These are phyloP conservation scores for Aegilops bicornis DNA, from an alignment of 176 grass and related monocot species.

Conservation along the genomic window DNA sequence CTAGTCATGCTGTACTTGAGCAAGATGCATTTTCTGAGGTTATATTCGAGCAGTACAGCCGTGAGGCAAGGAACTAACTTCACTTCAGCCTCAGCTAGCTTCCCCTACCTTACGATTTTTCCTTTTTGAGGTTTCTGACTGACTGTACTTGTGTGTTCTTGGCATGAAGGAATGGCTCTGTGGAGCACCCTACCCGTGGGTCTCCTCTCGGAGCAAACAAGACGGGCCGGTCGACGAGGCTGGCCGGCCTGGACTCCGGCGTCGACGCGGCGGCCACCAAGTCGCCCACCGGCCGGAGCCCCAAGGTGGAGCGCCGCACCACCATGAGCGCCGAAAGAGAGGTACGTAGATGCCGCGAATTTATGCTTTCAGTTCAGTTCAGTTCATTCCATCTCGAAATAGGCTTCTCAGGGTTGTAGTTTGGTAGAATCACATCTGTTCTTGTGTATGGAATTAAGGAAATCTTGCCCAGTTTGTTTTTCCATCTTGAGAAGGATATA, in stretches of 20 bases:
- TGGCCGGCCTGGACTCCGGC: slow-evolving; percentile 31
- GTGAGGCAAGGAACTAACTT: slow-evolving; percentile 5
- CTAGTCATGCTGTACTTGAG: slow-evolving; percentile 27
- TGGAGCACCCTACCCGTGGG: slow-evolving; percentile 45
- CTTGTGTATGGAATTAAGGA: background rate
- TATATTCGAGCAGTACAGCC: slow-evolving; percentile 47
- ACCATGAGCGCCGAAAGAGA: slow-evolving; percentile 52
- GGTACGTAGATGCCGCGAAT: slow-evolving; percentile 28
- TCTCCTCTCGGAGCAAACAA: slow-evolving; percentile 46
- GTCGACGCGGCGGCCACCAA: slow-evolving; percentile 46
- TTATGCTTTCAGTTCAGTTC: background rate
- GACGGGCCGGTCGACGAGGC: slow-evolving; percentile 44
- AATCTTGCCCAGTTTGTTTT: background rate
- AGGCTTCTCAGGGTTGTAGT: no score
- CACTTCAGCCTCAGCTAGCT: background rate
- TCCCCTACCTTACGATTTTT: background rate
- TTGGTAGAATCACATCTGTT: no score
- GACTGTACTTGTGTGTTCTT: slow-evolving; percentile 33
- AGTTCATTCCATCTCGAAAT: background rate
- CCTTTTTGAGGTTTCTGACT: background rate
- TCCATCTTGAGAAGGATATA: background rate
- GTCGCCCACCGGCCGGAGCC: slow-evolving; percentile 50
- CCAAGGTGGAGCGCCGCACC: slow-evolving; percentile 61
- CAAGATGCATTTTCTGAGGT: slow-evolving; percentile 62
- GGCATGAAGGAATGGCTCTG: slow-evolving; percentile 60